A percentile compares a stretch with the other conserved stretches of the same genome.
Evolutionary conservation across 2,329 filamentous ascomycete species (phyloP).

Genomic region (Epichloe aotearoae): DNA sequence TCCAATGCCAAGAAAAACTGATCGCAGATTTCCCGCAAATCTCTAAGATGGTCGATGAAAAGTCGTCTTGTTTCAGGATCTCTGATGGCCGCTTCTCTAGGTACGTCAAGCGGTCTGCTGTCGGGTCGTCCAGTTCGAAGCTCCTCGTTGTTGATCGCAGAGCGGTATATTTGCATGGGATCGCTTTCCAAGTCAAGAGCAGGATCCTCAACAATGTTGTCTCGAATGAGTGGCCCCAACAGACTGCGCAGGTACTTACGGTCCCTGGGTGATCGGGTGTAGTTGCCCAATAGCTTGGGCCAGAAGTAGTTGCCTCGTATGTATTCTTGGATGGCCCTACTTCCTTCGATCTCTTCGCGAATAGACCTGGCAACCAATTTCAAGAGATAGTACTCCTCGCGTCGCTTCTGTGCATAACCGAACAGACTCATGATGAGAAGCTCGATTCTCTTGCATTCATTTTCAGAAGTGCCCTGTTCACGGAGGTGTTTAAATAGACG

Average conservation of each 20-base stretch:
- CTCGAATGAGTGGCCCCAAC: slow-evolving; percentile 70
- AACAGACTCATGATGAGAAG: slow-evolving; percentile 93
- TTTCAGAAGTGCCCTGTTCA: slow-evolving; percentile 74
- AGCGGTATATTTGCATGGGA: slow-evolving; percentile 91
- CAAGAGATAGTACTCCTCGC: slow-evolving; percentile 92
- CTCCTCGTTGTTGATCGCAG: slow-evolving; percentile 94
- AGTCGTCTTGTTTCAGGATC: slow-evolving; percentile 84
- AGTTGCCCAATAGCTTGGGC: slow-evolving; percentile 73
- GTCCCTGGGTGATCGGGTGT: slow-evolving; percentile 81
- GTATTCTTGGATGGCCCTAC: slow-evolving; percentile 67
- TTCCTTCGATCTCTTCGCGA: slow-evolving; percentile 70
- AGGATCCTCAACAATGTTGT: slow-evolving; percentile 87
- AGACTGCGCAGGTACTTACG: slow-evolving; percentile 84
- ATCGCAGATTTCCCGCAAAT: slow-evolving; percentile 87
- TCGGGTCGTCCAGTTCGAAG: slow-evolving; percentile 80
- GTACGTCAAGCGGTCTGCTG: slow-evolving; percentile 67
- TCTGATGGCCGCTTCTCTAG: slow-evolving; percentile 86
- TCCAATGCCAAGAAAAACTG: slow-evolving; percentile 76
- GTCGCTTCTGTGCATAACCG: slow-evolving; percentile 89
- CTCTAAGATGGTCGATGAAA: slow-evolving; percentile 89
- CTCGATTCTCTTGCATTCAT: slow-evolving; percentile 85
- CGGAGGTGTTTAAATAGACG: slow-evolving; percentile 74
- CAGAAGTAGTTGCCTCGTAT: slow-evolving; percentile 86
- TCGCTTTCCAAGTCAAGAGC: slow-evolving; percentile 90
- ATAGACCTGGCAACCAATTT: slow-evolving; percentile 76